Evolutionary conservation across 306 rosid genomes (phyloP).

Genomic region (Prunus dulcis): DNA sequence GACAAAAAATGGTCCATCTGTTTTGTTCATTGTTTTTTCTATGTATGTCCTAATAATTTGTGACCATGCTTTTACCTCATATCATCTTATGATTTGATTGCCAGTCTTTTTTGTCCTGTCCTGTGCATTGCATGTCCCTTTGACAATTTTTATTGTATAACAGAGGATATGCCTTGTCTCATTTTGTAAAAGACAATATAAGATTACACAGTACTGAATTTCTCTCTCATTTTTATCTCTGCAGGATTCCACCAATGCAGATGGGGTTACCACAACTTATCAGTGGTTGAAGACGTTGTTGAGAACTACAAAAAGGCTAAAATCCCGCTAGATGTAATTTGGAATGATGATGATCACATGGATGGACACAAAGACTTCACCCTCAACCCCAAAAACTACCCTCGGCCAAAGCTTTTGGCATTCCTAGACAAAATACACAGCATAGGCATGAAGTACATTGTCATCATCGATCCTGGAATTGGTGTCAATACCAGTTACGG

Average conservation of each 20-base stretch:
- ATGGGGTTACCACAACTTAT: conserved; percentile 98
- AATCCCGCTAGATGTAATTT: conserved; percentile 93
- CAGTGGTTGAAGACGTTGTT: conserved; percentile 93
- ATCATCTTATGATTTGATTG: too few species aligned
- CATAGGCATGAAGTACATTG: conserved; percentile 88
- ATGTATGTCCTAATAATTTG: not conserved
- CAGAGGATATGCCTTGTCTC: not conserved
- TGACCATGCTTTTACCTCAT: not conserved
- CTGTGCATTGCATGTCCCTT: too few species aligned
- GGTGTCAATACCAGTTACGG: conserved; percentile 70
- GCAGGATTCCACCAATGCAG: conserved; percentile 97
- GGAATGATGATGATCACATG: conserved; percentile 99
- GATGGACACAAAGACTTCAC: conserved; percentile 87
- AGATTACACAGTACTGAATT: not conserved
- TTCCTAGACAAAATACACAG: conserved; percentile 78
- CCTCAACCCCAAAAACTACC: conserved; percentile 60
- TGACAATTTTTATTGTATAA: too few species aligned
- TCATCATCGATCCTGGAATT: conserved; percentile 88
- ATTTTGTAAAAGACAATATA: not conserved
- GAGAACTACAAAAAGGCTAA: conserved; percentile 75
- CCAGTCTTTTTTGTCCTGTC: too few species aligned
- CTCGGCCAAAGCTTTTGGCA: conserved; percentile 78
- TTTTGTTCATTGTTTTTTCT: not conserved
- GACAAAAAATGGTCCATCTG: not conserved
- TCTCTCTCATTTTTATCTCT: conserved; percentile 9